Base-by-base conservation (phyloP, 352 stramenopile genomes). In the Pythium apleroticum region DNA sequence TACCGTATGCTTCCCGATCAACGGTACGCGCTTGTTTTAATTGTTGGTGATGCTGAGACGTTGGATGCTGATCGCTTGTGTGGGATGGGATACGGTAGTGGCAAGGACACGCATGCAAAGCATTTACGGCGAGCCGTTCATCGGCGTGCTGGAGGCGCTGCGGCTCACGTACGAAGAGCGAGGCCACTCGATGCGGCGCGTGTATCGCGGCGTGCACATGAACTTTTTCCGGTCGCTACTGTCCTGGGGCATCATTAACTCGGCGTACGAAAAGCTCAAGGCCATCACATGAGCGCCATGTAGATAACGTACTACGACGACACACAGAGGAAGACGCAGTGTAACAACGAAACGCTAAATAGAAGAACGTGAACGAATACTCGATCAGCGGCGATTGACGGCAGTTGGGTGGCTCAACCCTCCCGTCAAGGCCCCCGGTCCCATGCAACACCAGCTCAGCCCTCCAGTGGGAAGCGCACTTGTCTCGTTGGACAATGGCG, bases 211-310 rank as follows among this genome's bases (percentile, higher is more conserved):
- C 11, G 89, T 94, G 3, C 77, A 93, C 65, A 89, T 97, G 73
- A 97, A 97, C 64, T 97, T 94, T 68, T 88, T 89, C 50, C 78
- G 89, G 11, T 94, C 86, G 25, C 70, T 97, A 4, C 57, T 97
- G 17, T 96, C 89, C 17, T 97, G 89, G 89, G 89, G 89, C 11
- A 97, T 97, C 57, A 93, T 97, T 63, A 97, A 97, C 68, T 93
- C 84, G 57, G 84, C 84, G 43, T 97, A 96, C 61, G 89, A 97
- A 68, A 89, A 89, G 63, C 80, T 95, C 46, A 96, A 92, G 73
- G 76, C 80, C 25, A 74, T 91, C 45, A 89, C 80, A 64, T 87
- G 77, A 14, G 37, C 37, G 19, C 2, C 37, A 22, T 22, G 15
- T n/a, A 46, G 15, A 46, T 46, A 46, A 41, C 37, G 22, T 20